Base-by-base conservation (phyloP, 306 rosid genomes). In the Calophaca sinica region DNA sequence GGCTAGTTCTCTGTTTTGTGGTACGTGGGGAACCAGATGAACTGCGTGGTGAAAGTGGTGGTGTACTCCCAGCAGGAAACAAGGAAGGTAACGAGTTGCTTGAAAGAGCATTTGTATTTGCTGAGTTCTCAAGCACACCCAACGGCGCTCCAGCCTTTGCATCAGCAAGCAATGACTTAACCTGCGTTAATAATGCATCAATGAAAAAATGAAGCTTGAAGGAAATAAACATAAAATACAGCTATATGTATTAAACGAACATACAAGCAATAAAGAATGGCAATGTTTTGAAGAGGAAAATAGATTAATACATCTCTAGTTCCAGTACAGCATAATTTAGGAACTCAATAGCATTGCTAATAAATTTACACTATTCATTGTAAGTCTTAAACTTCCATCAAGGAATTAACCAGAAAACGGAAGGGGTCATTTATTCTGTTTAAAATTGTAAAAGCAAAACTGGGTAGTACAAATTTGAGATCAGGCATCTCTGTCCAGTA, bases 21-120 rank as follows among this genome's bases (percentile, higher is more conserved):
- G 82, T 74, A 7, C 91, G 92, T 11, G 96, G 96, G 28, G 96
- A 91, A 59, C 93, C 88, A 82, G 90, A 81, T 50, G 93, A 87
- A 69, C 96, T 91, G 84, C 92, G 90, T 0, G 96, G 96, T 39
- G 96, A 91, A 74, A 91, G 92, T 41, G 96, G 96, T 3, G 96
- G 96, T 33, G 96, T 75, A 82, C 84, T 88, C 35, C 84, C 96
- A 26, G 88, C 84, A 51, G 87, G 81, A 82, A 91, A 91, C 85
- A 87, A 79, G 80, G 91, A 88, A 9, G 96, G 91, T 62, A 84
- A 51, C 0, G 78, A 69, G 68, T 81, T 82, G 84, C 80, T 77
- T 65, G 85, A 82, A 20, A 82, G 35, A 5, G 86, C 74, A 79
- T 84, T 87, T 52, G 80, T 42, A 75, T 66, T 75, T 29, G 73